Base-by-base conservation (phyloP, 78 protist genomes). In the Dictyostelium brefeldianum region DNA sequence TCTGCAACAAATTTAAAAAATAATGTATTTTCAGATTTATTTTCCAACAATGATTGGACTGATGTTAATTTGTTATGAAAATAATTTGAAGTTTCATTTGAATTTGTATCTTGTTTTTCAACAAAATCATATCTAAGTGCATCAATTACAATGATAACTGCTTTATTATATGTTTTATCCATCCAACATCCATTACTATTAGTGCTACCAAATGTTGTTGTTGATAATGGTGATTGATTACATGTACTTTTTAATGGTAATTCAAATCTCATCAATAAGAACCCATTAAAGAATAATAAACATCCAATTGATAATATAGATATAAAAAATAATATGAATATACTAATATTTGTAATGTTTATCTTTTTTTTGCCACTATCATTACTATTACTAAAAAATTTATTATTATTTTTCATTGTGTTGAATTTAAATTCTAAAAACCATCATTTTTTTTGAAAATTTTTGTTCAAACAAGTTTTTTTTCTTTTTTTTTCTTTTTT, bases 1-100 rank as follows among this genome's bases (percentile, higher is more conserved):
- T 98, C 99, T 0, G 99, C 98, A 0, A 87, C 64, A 64, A 94
- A 96, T 46, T 29, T 31, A 57, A 51, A 96, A 50, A 97, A 62
- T 25, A 75, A 10, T 18, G 95, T n/a, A 46, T 64, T 27, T 12
- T 8, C 29, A 2, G 92, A 70, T 18, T 69, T 25, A 0, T 25
- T 29, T 0, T 43, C 25, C 7, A 89, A 27, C 14, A 93, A 15
- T 17, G 27, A 11, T 22, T 54, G 67, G 14, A 93, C 17, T 5
- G 50, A 75, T 12, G 80, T 29, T 20, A 93, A 25, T 9, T 54
- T 20, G 31, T 80, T 80, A 65, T 93, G 89, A 47, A 59, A 59
- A 85, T 79, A 80, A 22, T 57, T 18, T 12, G 71, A 54, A 0
- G 31, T 11, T 59, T 59, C 18, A 59, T 18, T 22, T 3, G 51